Base-by-base conservation (phyloP, 2,329 filamentous ascomycete species). In the Acephala macrosclerotiorum region DNA sequence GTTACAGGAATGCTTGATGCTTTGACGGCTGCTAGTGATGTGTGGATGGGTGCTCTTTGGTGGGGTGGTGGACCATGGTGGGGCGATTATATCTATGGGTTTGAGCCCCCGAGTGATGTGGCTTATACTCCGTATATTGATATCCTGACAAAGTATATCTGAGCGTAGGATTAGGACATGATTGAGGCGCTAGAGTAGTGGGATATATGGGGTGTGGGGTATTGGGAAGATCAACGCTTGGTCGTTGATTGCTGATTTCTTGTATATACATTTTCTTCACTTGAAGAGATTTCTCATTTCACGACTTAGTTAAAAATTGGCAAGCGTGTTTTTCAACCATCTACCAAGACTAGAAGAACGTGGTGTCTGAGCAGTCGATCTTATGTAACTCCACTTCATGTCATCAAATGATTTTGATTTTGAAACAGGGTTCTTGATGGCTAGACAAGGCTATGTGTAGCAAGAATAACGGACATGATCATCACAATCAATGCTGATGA, bases 51-150 rank as follows among this genome's bases (percentile, higher is more conserved):
- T 47, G 71, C 66, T 29, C 57, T 82, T 0, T 87, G 83, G 83
- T 87, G 85, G 84, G 81, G 82, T 35, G 85, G 83, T 25, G 85
- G 85, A 0, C 84, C 84, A 1, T 87, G 81, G 79, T 80, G 78
- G 83, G 80, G 72, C 0, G 72, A 78, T 63, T 84, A 84, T 63
- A 82, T 83, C 53, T 84, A 76, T 59, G 78, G 72, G 56, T 79
- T 86, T 71, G 85, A 87, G 77, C 84, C 85, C 0, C 74, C 79
- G 8, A 76, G 63, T 67, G 83, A 29, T 51, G 25, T 35, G 25
- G 51, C 25, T 33, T 35, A 55, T 33, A 20, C n/a, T 3, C 25
- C 51, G n/a, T 55, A 55, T 35, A 55, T 55, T 20, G 51, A 55
- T 55, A 55, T 35, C 7, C 20, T 55, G 2, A 33, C 51, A 11